Base-by-base conservation (phyloP, 2,329 filamentous ascomycete species). In the Macrophomina pseudophaseolina region DNA sequence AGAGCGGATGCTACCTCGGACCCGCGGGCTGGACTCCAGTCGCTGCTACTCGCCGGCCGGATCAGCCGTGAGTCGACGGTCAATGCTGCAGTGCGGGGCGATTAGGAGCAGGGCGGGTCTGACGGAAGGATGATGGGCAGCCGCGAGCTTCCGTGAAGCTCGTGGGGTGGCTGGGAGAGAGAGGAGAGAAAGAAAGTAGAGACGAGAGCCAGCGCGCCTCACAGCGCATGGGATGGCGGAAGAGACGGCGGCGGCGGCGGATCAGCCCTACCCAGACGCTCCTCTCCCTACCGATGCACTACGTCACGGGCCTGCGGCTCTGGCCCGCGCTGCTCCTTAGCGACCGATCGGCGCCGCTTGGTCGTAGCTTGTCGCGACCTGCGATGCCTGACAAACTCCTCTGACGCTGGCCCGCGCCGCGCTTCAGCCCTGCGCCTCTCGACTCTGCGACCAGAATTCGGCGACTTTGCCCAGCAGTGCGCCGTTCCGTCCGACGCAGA, bases 231-330 rank as follows among this genome's bases (percentile, higher is more conserved):
- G 5, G 32, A 30, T 30, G 28, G 54, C 54, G 54, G 54, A 46
- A 32, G 54, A 7, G 40, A 59, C 54, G 49, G 49, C 48, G 48
- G 42, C 48, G 48, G 42, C 42, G 5, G 12, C 51, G 56, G 58
- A 49, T 62, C 58, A 62, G 58, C 58, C 58, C 58, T 62, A 62
- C 54, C 44, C 51, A 18, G 35, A 38, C 35, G 23, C 23, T 23
- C 23, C 3, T 23, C 23, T 23, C 23, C 23, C 23, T 23, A 23
- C 23, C 1, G 6, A 38, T 38, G 44, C n/a, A 33, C 56, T 62
- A 62, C 58, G 58, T 62, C 58, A 62, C 58, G 58, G 16, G 58
- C 58, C 28, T 62, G 58, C 58, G 58, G 58, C 58, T 62, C 58
- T 49, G 58, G 58, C 30, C 58, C 58, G 58, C 58, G 30, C 58